Evolutionary conservation across 371 early-diverging fungal genomes (phyloP).

Genomic region (Funneliformis caledonium): DNA sequence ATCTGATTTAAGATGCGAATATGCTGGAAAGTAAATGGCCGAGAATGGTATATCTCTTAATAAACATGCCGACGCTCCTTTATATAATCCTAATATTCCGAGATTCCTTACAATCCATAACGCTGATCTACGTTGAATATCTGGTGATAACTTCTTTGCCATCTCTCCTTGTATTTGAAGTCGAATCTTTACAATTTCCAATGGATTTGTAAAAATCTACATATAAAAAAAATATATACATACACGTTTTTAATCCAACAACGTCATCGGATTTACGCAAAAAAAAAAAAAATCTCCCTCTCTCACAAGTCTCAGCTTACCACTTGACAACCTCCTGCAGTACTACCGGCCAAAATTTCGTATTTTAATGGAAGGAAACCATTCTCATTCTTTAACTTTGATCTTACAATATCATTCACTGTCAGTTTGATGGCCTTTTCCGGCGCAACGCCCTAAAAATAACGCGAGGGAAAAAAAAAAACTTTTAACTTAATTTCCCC

Average conservation of each 20-base stretch:
- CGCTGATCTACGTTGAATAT: constrained; percentile 67
- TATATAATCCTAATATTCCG: constrained; percentile 94
- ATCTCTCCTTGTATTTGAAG: constrained; percentile 88
- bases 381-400: constrained; percentile 65
- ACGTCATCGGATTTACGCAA: background rate
- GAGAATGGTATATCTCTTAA: constrained; percentile 97
- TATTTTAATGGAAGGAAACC: constrained; percentile 70
- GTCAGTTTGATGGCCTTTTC: constrained; percentile 99
- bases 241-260: too few relatives aligned
- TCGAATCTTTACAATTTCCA: constrained; percentile 98
- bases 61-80: constrained; percentile 92
- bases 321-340: constrained; percentile 94
- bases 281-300: constrained; percentile 19
- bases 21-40: constrained; percentile 95
- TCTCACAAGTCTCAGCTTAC: constrained; percentile 35
- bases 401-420: constrained; percentile 91
- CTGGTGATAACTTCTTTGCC: constrained; percentile 64
- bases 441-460: constrained; percentile 62
- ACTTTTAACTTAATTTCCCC: constrained; percentile 1
- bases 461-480: background rate
- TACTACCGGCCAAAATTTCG: constrained; percentile 88
- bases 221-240: background rate
- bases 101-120: constrained; percentile 89
- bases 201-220: constrained; percentile 72
- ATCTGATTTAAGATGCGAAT: constrained; percentile 86